Conservation (phyloP, 352 stramenopile genomes). For the Thalassiosira exigua region DNA sequence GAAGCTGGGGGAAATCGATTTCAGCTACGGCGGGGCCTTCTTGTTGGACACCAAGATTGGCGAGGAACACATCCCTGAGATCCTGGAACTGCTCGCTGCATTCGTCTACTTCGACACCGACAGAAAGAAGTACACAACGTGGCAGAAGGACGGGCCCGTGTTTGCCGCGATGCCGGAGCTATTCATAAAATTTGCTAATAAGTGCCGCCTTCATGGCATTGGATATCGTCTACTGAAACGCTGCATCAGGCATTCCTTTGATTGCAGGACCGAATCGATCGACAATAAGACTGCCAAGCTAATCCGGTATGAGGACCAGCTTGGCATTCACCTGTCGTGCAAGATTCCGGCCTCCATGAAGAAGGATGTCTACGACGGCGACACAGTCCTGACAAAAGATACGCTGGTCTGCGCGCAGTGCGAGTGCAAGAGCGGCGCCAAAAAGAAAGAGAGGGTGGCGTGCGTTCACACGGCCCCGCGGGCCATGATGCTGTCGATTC, state of each 20-base stretch:
- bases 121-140: conserved; percentile 29
- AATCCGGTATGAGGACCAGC: conserved; percentile 11
- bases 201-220: conserved; percentile 18
- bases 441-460: conserved; percentile 6
- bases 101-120: conserved; percentile 23
- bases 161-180: conserved; percentile 32
- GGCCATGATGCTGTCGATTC: conserved; percentile 10
- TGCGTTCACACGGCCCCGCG: conserved; percentile 20
- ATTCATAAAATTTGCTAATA: conserved; percentile 28
- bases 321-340: conserved; percentile 16
- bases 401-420: conserved; percentile 25
- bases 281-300: conserved; percentile 39
- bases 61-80: conserved; percentile 11
- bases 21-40: conserved; percentile 23
- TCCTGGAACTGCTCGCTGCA: conserved; percentile 30
- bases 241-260: conserved; percentile 28
- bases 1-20: conserved; percentile 33
- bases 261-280: conserved; percentile 25
- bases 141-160: conserved; percentile 27
- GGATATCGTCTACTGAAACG: conserved; percentile 29
- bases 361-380: conserved; percentile 27
- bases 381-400: conserved; percentile 24
- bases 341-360: conserved; percentile 40
- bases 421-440: conserved; percentile 17
- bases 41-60: conserved; percentile 19